Evolutionary conservation across 2,329 filamentous ascomycete genomes (phyloP), one percentile per base, ranked within the genome.

Genomic region (Aaosphaeria pasadenensis): DNA sequence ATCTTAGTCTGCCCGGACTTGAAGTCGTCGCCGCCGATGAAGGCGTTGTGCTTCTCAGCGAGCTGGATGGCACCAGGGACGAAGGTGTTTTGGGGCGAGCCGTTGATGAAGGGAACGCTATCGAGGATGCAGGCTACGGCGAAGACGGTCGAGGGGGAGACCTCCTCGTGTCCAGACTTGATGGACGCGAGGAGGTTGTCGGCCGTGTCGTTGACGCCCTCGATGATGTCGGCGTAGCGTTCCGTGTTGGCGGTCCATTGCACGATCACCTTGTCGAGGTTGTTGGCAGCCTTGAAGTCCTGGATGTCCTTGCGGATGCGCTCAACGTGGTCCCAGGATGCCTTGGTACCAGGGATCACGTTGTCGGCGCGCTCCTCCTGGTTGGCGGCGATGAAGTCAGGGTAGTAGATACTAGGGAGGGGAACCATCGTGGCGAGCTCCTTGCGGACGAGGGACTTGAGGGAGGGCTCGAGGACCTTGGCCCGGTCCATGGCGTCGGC

Each of bases 1-100:
- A 99, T 99, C 85, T 99, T 99, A 71, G 94, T 99, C 81, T 99
- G 94, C 54, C 94, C 94, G 54, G 94, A 97, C 80, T 99, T 99
- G 86, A 99, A 99, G 77, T 99, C 94, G 65, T 99, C 94, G 57
- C 94, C 94, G 50, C 94, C 94, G 64, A 99, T 91, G 78, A 95
- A 99, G 53, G 91, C 85, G 48, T 83, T 81, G 73, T 95, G 85
- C 73, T 87, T 80, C 78, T 95, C 89, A 24, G 94, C 94, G 49
- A 99, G 84, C 67, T 92, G 80, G 59, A 97, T 86, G 51, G 87
- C 89, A 65, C 94, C 94, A 6, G 92, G 92, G 17, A 99, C 92
- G 64, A 99, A 97, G 39, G 94, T 99, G 81, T 99, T 99, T 75
- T 99, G 94, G 32, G 94, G 94, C 55, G 94, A 99, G 50, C 94